Evolutionary conservation across 441 rosid genomes (phyloP).

Genomic region (Mallotus japonicus): DNA sequence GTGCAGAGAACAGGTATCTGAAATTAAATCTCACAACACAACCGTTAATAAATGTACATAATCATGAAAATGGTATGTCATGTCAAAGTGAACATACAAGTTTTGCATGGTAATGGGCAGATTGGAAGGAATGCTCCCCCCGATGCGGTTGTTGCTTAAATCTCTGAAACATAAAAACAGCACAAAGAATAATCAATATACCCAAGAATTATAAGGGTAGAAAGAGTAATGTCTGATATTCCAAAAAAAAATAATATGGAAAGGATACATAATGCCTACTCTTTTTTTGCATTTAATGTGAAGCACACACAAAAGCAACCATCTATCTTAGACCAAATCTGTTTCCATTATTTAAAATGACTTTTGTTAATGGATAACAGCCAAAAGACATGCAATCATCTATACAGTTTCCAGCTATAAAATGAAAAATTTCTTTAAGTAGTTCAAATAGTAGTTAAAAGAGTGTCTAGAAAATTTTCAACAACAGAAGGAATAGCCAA

Average conservation of each 20-base stretch:
- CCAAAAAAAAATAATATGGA: not conserved
- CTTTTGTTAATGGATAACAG: not conserved
- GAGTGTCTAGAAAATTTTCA: not conserved
- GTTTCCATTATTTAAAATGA: not conserved
- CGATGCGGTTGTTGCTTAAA: slow-evolving; percentile 85
- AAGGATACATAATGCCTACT: slow-evolving; percentile 15
- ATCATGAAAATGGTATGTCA: too few species aligned
- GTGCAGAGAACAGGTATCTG: not conserved
- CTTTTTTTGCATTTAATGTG: not conserved
- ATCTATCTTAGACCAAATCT: not conserved
- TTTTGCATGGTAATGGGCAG: slow-evolving; percentile 70
- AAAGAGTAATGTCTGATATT: not conserved
- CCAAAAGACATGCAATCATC: not conserved
- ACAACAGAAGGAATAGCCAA: not conserved
- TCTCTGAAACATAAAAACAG: slow-evolving; percentile 51
- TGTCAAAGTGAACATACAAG: slow-evolving; percentile 49
- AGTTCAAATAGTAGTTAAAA: not conserved
- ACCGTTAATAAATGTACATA: too few species aligned
- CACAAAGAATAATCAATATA: slow-evolving; percentile 16
- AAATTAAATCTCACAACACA: slow-evolving; percentile 5
- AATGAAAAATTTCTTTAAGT: not conserved
- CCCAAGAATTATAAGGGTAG: not conserved
- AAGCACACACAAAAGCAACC: not conserved
- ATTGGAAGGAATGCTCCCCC: slow-evolving; percentile 80
- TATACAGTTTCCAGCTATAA: not conserved